These are phyloP conservation scores for Sanghuangporus baumii DNA, from an alignment of 1,284 basidiomycete species.

Conservation along the genomic window DNA sequence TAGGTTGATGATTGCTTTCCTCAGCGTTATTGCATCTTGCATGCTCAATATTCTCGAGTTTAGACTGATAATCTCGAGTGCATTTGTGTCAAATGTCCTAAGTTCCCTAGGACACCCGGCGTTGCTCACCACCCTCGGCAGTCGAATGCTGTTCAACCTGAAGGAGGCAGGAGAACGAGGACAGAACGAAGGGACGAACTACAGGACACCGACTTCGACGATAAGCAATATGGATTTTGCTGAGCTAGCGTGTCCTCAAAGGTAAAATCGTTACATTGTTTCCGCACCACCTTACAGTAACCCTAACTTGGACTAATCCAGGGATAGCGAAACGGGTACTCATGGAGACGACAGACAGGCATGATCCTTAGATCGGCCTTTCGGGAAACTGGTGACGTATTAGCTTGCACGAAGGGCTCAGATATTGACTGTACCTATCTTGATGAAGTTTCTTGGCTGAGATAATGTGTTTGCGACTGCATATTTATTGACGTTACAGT, in stretches of 20 bases:
- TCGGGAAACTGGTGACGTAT: too few relatives aligned
- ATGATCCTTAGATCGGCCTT: background rate
- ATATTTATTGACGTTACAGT: too few relatives aligned
- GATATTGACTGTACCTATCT: too few relatives aligned
- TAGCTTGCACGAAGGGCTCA: too few relatives aligned
- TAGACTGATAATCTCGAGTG: background rate
- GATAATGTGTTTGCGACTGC: too few relatives aligned
- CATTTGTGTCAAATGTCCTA: background rate
- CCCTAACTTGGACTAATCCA: background rate
- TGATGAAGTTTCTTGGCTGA: too few relatives aligned
- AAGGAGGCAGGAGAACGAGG: conserved; percentile 1
- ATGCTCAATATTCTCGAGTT: background rate
- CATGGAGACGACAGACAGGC: background rate
- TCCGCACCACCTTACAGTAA: background rate
- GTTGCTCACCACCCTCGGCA: background rate
- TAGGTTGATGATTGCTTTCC: background rate
- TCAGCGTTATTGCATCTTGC: background rate
- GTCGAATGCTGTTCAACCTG: background rate
- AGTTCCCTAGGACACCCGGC: background rate
- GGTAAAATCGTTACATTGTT: background rate
- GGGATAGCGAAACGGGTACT: background rate
- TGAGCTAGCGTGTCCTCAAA: background rate
- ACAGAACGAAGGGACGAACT: background rate
- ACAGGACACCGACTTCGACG: background rate
- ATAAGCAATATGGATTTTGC: background rate